Evolutionary conservation across 2,329 filamentous ascomycete genomes (phyloP).

Genomic region (Beauveria medogensis): DNA sequence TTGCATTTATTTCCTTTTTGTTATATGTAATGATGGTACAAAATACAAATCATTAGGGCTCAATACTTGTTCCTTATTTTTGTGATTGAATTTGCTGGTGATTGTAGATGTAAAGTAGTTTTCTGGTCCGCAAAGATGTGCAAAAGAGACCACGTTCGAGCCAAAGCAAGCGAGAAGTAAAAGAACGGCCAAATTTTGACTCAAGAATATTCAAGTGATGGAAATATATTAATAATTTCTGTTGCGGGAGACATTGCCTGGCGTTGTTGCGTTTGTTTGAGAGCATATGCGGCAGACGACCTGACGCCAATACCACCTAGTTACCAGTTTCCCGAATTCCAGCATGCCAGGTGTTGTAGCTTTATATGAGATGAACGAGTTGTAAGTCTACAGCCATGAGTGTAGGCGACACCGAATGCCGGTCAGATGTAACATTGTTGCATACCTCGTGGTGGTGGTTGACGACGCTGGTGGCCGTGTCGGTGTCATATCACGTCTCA

Average conservation of each 20-base stretch:
- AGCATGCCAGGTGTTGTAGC: neutral
- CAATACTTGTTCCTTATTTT: neutral
- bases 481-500: neutral
- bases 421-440: neutral
- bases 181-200: neutral
- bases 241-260: too few relatives aligned
- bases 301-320: too few relatives aligned
- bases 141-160: neutral
- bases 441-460: neutral
- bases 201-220: too few relatives aligned
- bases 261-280: too few relatives aligned
- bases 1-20: slow-evolving; percentile 9
- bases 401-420: neutral
- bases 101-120: neutral
- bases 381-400: neutral
- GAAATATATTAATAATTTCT: too few relatives aligned
- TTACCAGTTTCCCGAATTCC: neutral
- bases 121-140: neutral
- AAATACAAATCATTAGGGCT: slow-evolving; percentile 12
- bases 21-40: slow-evolving; percentile 11
- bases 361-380: neutral
- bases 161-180: neutral
- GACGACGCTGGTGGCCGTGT: slow-evolving; percentile 7
- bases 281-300: too few relatives aligned
- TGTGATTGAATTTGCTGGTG: neutral